A percentile compares a stretch with the other conserved stretches of the same genome.
Evolutionary conservation across 352 stramenopile genomes (phyloP).

Genomic region (Globisporangium camurandrum): DNA sequence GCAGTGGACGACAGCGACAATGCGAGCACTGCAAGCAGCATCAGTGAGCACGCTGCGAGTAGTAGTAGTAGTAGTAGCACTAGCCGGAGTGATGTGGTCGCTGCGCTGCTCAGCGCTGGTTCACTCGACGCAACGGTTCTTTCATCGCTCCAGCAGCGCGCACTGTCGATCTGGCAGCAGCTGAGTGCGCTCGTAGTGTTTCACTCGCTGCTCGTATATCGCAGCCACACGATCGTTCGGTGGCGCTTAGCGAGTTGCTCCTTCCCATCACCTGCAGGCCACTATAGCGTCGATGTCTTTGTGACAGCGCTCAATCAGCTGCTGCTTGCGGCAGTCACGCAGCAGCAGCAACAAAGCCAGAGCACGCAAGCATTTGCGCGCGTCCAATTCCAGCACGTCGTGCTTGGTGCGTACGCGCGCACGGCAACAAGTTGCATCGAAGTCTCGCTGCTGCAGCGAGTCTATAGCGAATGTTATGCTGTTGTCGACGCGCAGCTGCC

Average conservation of each 20-base stretch:
- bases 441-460: neutral
- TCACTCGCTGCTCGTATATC: constrained; percentile 28
- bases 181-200: constrained; percentile 37
- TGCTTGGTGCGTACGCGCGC: constrained; percentile 5
- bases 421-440: neutral
- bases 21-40: neutral
- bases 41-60: neutral
- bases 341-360: no score
- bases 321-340: neutral
- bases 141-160: neutral
- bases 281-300: constrained; percentile 6
- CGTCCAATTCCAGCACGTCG: constrained; percentile 6
- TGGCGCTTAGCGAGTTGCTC: neutral
- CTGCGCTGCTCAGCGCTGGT: no score
- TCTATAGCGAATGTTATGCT: constrained; percentile 4
- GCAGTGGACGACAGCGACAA: neutral
- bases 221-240: neutral
- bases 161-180: constrained; percentile 12
- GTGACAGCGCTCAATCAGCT: constrained; percentile 9
- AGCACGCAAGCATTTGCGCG: constrained; percentile 2
- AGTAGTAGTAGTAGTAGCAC: no score
- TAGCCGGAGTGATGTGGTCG: no score
- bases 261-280: neutral
- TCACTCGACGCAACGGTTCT: no score
- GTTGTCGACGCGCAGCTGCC: neutral